These are phyloP conservation scores for Passalora sequoiae DNA, from an alignment of 2,329 filamentous ascomycete genomes.

Conservation along the genomic window DNA sequence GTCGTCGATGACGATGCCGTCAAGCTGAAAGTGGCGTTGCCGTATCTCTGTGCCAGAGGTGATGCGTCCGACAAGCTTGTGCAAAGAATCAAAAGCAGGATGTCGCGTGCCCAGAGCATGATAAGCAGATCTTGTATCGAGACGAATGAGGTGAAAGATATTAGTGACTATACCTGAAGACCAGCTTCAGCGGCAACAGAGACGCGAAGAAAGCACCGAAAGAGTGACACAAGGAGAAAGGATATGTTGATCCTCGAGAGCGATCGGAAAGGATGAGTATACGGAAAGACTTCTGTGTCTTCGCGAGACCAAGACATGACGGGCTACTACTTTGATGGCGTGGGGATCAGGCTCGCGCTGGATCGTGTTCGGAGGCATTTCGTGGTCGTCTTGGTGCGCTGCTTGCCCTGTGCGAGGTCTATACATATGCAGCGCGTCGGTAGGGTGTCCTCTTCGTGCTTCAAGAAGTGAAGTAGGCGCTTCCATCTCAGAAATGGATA, in stretches of 20 bases:
- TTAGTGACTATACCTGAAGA: conserved; percentile 22
- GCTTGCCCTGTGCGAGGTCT: conserved; percentile 22
- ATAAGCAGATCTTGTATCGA: background rate
- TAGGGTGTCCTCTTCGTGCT: conserved; percentile 9
- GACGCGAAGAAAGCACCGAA: conserved; percentile 12
- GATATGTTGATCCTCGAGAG: background rate
- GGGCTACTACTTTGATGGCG: background rate
- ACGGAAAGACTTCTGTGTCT: conserved; percentile 6
- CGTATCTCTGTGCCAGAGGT: conserved; percentile 14
- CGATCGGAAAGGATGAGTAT: conserved; percentile 3
- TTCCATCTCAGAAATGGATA: conserved; percentile 5
- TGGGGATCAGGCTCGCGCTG: conserved; percentile 1
- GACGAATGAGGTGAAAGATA: conserved; percentile 4
- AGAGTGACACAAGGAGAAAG: conserved; percentile 13
- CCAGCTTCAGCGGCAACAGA: conserved; percentile 25
- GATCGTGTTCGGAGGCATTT: background rate
- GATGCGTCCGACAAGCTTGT: conserved; percentile 10
- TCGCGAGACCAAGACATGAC: conserved; percentile 3
- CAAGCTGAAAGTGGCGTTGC: conserved; percentile 13
- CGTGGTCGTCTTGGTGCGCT: background rate
- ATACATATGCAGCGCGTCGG: conserved; percentile 23
- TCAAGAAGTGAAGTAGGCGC: conserved; percentile 13
- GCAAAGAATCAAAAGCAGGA: conserved; percentile 16
- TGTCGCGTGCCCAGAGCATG: conserved; percentile 11
- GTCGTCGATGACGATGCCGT: background rate